A percentile compares a stretch with the other conserved stretches of the same genome.
Evolutionary conservation across 345 rosid genomes (phyloP).

Genomic region (Dipteronia sinensis): DNA sequence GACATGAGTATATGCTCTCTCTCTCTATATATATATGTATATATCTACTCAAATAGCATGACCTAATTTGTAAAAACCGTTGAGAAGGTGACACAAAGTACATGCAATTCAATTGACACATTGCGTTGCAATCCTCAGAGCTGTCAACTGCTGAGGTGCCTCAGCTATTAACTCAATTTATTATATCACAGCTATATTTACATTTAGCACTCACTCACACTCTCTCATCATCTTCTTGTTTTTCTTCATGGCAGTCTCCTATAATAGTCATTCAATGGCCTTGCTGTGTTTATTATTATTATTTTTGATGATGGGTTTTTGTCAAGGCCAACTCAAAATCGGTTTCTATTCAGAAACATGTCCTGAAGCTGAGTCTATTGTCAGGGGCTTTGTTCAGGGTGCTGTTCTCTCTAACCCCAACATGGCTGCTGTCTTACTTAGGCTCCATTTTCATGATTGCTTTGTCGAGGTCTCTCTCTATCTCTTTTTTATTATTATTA

Average conservation of each 20-base stretch:
- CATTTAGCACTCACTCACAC: background rate
- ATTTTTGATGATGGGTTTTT: conserved; percentile 21
- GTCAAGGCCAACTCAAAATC: conserved; percentile 47
- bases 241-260: background rate
- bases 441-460: conserved; percentile 91
- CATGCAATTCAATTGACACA: conserved; percentile 36
- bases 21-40: too few species aligned
- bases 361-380: conserved; percentile 67
- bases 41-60: too few species aligned
- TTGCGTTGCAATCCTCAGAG: conserved; percentile 15
- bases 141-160: conserved; percentile 11
- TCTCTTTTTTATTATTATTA: too few species aligned
- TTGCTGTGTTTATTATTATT: conserved; percentile 2
- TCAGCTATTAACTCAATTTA: background rate
- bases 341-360: conserved; percentile 67
- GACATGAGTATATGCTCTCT: too few species aligned
- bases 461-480: conserved; percentile 61
- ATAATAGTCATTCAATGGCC: background rate
- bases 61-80: background rate
- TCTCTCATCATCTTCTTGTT: background rate
- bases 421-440: conserved; percentile 57
- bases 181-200: background rate
- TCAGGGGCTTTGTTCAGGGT: conserved; percentile 42
- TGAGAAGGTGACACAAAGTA: conserved; percentile 21
- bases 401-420: conserved; percentile 45